Percentiles rank a stretch among this genome's conserved stretches.
Conservation (phyloP, 1,284 basidiomycete species). For the Anthracocystis panici-leucophaei region DNA sequence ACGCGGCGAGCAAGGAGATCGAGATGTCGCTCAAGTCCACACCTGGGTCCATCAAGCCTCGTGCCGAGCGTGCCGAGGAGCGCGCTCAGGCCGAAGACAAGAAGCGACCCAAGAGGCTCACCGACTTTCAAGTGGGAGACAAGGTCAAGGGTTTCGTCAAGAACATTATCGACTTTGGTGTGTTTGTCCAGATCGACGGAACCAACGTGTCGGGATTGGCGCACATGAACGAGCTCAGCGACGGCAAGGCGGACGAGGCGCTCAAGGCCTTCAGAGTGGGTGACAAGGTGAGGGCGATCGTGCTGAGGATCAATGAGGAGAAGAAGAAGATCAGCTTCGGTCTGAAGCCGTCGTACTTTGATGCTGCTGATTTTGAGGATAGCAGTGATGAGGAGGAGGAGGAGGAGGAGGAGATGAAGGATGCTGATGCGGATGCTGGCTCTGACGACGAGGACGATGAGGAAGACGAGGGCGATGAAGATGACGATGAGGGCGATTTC, state of each 20-base stretch:
- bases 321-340: slow-evolving; percentile 87
- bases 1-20: slow-evolving; percentile 79
- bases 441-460: slow-evolving; percentile 51
- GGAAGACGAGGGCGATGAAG: slow-evolving; percentile 46
- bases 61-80: slow-evolving; percentile 69
- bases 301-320: slow-evolving; percentile 79
- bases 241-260: slow-evolving; percentile 73
- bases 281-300: slow-evolving; percentile 84
- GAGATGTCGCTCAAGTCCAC: slow-evolving; percentile 83
- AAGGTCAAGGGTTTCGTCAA: slow-evolving; percentile 69
- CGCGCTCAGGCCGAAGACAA: slow-evolving; percentile 17
- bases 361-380: slow-evolving; percentile 69
- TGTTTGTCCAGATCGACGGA: slow-evolving; percentile 88
- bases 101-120: slow-evolving; percentile 35
- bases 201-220: slow-evolving; percentile 89
- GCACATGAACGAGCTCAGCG: slow-evolving; percentile 76
- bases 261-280: slow-evolving; percentile 86
- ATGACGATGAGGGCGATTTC: slow-evolving; percentile 36
- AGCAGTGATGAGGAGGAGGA: slow-evolving; percentile 72
- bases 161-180: slow-evolving; percentile 83
- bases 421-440: slow-evolving; percentile 56
- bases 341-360: slow-evolving; percentile 89
- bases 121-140: slow-evolving; percentile 67
- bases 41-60: slow-evolving; percentile 67
- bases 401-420: slow-evolving; percentile 51